Base-by-base conservation (phyloP, 1,284 basidiomycete species). In the Lentinula novae-zelandiae region DNA sequence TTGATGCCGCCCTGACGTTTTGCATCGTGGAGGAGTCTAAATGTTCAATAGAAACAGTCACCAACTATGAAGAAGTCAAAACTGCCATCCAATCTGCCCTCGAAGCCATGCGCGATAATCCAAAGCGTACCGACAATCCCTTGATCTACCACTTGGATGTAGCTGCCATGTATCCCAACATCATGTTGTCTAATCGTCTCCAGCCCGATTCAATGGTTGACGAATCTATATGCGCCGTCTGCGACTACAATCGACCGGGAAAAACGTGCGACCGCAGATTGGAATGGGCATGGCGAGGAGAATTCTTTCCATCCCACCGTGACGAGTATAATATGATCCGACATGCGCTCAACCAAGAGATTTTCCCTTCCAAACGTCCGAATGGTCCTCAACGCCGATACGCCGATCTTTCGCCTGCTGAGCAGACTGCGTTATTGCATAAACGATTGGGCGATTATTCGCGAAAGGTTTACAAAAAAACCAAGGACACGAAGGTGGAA, bases 311-410 rank as follows among this genome's bases (percentile, higher is more conserved):
- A 6, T 96, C 97, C 0, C 94, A 96, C 68, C 82, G 96, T 20
- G 96, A 99, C 77, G 97, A 99, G 72, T 96, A 90, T 76, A 99
- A 99, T 78, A 99, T 99, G 97, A 96, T 99, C 71, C 90, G 91
- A 67, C 94, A 98, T 68, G 97, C 97, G 1, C 79, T 99, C 39
- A 95, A 97, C 70, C 95, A 96, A 72, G 97, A 99, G 76, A 78
- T 80, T 0, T 98, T 99, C 73, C 96, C 97, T 6, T 81, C 93
- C 0, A 92, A 88, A 73, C 84, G 81, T 51, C 83, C 92, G 1
- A 87, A 86, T 36, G 85, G 82, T 0, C 87, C 92, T 0, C 82
- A 87, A 60, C 83, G 97, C 39, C 86, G 88, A 48, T 99, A 96
- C 73, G 73, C 84, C 49, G 97, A 99, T 69, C 83, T 99, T 50